Evolutionary conservation across 2,329 filamentous ascomycete genomes (phyloP).

Genomic region (Pezicula radicicola): DNA sequence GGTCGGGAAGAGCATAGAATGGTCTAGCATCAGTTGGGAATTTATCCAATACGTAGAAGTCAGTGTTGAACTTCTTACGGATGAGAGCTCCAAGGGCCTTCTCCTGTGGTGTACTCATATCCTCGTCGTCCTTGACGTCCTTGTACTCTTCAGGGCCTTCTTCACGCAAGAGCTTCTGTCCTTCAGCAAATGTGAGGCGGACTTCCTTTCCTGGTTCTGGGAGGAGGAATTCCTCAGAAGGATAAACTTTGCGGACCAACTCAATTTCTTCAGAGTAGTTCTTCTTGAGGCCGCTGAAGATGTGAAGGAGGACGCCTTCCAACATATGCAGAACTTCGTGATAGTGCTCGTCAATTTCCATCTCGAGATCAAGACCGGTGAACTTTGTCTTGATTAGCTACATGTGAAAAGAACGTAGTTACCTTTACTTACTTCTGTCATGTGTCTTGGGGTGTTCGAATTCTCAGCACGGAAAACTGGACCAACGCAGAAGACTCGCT

Average conservation of each 20-base stretch:
- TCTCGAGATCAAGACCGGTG: conserved; percentile 84
- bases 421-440: conserved; percentile 61
- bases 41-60: conserved; percentile 97
- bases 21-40: conserved; percentile 87
- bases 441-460: conserved; percentile 78
- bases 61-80: conserved; percentile 84
- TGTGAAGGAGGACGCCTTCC: conserved; percentile 72
- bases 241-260: conserved; percentile 68
- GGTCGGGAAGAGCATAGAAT: conserved; percentile 86
- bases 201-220: conserved; percentile 73
- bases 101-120: conserved; percentile 78
- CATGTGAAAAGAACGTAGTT: not conserved
- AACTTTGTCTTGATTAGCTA: conserved; percentile 45
- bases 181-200: conserved; percentile 74
- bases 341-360: conserved; percentile 81
- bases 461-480: conserved; percentile 86
- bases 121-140: conserved; percentile 73
- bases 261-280: conserved; percentile 69
- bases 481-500: conserved; percentile 75
- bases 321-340: conserved; percentile 70
- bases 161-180: conserved; percentile 71
- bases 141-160: conserved; percentile 65
- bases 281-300: conserved; percentile 69
- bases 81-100: conserved; percentile 87
- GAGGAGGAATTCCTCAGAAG: conserved; percentile 74